phyloP scores from a whole-genome alignment of 345 rosid genomes.

The Eucalyptus curtisii region DNA sequence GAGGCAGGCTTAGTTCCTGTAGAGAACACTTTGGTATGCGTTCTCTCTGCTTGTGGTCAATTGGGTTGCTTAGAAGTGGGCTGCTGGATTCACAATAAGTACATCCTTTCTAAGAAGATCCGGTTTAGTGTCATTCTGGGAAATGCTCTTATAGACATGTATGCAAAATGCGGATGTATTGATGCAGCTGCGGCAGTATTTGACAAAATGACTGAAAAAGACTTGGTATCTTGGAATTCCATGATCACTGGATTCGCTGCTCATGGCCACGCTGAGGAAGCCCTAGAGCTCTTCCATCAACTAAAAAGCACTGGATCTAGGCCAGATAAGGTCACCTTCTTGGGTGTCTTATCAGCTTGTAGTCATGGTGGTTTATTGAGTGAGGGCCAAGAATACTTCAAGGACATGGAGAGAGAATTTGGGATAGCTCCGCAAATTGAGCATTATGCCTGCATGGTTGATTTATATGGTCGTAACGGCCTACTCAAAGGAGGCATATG shows the following conservation, averaged over 20 bases:
- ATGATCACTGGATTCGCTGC: constrained; percentile 21
- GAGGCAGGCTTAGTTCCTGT: constrained; percentile 3
- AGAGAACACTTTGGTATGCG: constrained; percentile 24
- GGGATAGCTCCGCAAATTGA: constrained; percentile 19
- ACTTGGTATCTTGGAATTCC: constrained; percentile 32
- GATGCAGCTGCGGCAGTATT: constrained; percentile 13
- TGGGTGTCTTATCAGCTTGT: constrained; percentile 28
- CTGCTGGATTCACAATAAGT: constrained; percentile 2
- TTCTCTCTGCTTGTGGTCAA: constrained; percentile 31
- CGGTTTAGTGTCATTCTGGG: constrained; percentile 10
- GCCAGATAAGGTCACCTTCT: constrained; percentile 25
- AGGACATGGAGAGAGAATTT: constrained; percentile 2
- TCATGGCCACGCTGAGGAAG: constrained; percentile 21
- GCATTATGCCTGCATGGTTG: constrained; percentile 32
- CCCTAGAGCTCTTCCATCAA: constrained; percentile 14
- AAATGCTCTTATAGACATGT: constrained; percentile 27
- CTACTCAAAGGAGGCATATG: constrained; percentile 16
- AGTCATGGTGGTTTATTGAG: constrained; percentile 21
- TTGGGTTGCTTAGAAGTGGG: constrained; percentile 20
- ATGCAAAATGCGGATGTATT: constrained; percentile 26
- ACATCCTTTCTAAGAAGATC: background rate
- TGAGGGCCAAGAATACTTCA: constrained; percentile 12
- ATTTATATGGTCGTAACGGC: constrained; percentile 19
- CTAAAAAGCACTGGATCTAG: constrained; percentile 1
- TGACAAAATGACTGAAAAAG: constrained; percentile 1